phyloP scores from a whole-genome alignment of 352 stramenopile species.

The Globisporangium lucens region DNA sequence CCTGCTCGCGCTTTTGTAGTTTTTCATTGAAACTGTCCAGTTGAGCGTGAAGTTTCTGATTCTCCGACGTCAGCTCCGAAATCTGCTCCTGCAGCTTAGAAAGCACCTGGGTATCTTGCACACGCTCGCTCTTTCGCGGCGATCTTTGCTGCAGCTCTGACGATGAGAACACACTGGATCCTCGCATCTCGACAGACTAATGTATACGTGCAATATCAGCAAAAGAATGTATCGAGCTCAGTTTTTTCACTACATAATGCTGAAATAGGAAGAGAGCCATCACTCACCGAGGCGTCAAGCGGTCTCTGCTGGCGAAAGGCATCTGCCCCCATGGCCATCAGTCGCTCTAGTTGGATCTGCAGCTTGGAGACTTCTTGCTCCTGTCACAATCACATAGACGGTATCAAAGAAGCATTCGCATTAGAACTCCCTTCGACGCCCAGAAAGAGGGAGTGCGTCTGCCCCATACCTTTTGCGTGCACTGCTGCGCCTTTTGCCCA shows the following conservation, averaged over 20 bases:
- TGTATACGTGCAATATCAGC: not conserved
- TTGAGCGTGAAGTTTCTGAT: conserved; percentile 35
- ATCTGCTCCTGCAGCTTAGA: conserved; percentile 49
- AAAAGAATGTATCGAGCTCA: too few species aligned
- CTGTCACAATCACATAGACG: conserved; percentile 20
- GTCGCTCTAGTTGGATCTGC: conserved; percentile 56
- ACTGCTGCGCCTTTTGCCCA: conserved; percentile 48
- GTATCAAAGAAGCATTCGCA: not conserved
- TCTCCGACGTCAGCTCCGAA: conserved; percentile 39
- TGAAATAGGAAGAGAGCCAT: too few species aligned
- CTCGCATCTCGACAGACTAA: conserved; percentile 34
- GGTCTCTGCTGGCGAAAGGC: conserved; percentile 14
- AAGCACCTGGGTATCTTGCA: conserved; percentile 30
- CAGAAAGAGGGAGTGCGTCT: too few species aligned
- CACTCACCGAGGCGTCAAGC: conserved; percentile 11
- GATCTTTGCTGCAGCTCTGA: conserved; percentile 4
- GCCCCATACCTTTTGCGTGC: conserved; percentile 40
- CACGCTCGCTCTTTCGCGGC: conserved; percentile 11
- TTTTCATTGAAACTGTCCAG: conserved; percentile 47
- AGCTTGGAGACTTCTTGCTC: conserved; percentile 64
- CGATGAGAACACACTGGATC: conserved; percentile 15
- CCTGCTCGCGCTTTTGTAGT: conserved; percentile 56
- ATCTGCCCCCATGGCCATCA: conserved; percentile 34
- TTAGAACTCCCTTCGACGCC: not conserved
- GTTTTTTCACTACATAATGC: too few species aligned